Evolutionary conservation across 257 asterid species (phyloP), one percentile per base, ranked within the genome.

Genomic region (Solanum paucissectum): DNA sequence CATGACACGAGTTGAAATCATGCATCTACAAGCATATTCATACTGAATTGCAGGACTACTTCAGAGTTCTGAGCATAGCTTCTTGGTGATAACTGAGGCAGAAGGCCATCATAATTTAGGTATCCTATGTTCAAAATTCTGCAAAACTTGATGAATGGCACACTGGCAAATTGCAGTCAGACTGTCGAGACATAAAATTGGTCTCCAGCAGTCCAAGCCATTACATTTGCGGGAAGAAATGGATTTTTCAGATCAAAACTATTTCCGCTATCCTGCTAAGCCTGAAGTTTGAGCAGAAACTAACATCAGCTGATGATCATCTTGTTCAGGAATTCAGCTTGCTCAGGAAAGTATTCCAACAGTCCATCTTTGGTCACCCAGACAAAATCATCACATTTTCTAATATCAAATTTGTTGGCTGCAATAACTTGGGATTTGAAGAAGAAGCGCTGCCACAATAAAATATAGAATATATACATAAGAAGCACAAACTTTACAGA

Each of bases 401-500:
- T 87, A 36, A 95, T 73, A 72, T 91, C 83, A 64, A 92, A 91
- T 92, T 94, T 94, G 94, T 90, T 90, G 88, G 94, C 76, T 9
- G 94, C 96, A 5, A 95, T 94, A 88, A 95, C 98, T 97, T 96
- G 99, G 83, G 98, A 96, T 90, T 97, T 97, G 74, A 97, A 97
- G 92, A 95, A 96, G 94, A 96, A 97, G 33, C 91, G 96, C 98
- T 96, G 98, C 55, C 87, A 89, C 82, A 73, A 37, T 60, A 84
- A 52, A 29, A 14, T 73, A 75, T 23, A 37, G 12, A n/a, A 44
- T 42, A 55, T 29, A 74, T 16, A 40, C 44, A 12, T 60, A 27
- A 68, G 85, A 83, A 6, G 40, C 85, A 44, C 66, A 81, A 60
- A 46, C 16, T 49, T 81, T 44, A 40, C 85, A 79, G 66, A 27